Evolutionary conservation across 345 rosid genomes (phyloP), one percentile per base, ranked within the genome.

Genomic region (Xanthoceras sorbifolium): DNA sequence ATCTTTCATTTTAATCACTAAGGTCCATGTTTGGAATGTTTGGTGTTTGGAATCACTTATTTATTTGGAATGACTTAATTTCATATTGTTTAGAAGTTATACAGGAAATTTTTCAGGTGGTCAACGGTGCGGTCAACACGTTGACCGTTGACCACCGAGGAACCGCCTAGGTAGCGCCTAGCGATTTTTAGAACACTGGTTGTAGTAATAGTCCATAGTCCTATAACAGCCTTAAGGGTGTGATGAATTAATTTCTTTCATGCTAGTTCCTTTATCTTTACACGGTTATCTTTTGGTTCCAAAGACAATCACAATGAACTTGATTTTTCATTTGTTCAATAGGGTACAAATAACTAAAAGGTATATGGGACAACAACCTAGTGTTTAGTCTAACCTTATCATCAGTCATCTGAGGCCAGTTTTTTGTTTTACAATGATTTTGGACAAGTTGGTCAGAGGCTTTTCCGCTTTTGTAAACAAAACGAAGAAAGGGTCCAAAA

Each of bases 281-380:
- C 23, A 26, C 7, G 9, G 12, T 23, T 50, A 32, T 31, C 48
- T 22, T 25, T 17, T 60, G 25, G 59, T 64, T 9, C 54, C 23
- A 29, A 31, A 36, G 54, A 8, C 40, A 61, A 74, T 52, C 23
- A 52, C 17, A 46, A 36, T 68, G 9, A 23, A 59, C 65, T 60
- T 81, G 23, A 48, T 61, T 80, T 67, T 76, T 28, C 65, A 11
- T 72, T 66, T 15, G 11, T 71, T 44, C 36, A 42, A 71, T 59
- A 38, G 44, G 62, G 22, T 42, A 31, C 42, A 22, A 28, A 14
- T 6, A n/a, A 23, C 9, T 64, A 12, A 7, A 20, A 23, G 11
- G 32, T 64, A 9, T 29, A 40, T 40, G 36, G 65, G 6, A 55
- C 38, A 5, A 25, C 10, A 57, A n/a, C 32, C 72, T 28, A 1